Evolutionary conservation across 768 basidiomycete species (phyloP), one percentile per base, ranked within the genome.

Genomic region (Rhodosporidiobolus odoratus): DNA sequence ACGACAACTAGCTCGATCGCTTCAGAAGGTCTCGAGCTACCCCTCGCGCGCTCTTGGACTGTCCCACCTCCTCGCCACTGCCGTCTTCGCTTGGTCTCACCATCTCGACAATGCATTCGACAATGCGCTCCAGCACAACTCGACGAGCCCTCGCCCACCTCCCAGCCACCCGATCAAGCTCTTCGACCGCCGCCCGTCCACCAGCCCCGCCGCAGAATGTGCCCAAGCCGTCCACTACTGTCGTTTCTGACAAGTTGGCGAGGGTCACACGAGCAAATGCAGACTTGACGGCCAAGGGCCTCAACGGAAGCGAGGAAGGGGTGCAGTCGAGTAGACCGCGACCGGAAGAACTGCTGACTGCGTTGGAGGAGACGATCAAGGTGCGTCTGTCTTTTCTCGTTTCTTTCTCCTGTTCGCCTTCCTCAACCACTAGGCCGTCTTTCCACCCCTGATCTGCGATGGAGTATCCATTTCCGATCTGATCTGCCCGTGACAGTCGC

Each of bases 321-420:
- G 54, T 34, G 16, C 9, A 34, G 34, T 21, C 32, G 54, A 53
- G 52, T 19, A 56, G 54, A 21, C 32, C 54, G 7, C 32, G 37
- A 19, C 68, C 68, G 21, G 45, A 52, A 2, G 73, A 74, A 41
- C 69, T 74, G 27, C 50, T 74, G 21, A 57, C 53, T 1, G 69
- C 71, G 27, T 68, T 92, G 45, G 88, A 91, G 73, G 86, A 87
- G 75, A 81, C 85, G 21, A 87, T 92, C 80, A 90, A 86, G 82
- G 91, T 88, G 72, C 30, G 67, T 13, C 17, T 25, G 19, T 38
- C 79, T 76, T 34, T 58, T 34, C 16, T 30, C 30, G 12, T 53
- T 53, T 32, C 52, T 32, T 53, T 64, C 27, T 43, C 41, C 30
- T 1, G 7, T 32, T 45, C 47, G 17, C 53, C 32, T 15, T 50